Conservation (phyloP, 1,139 yeast genomes). For the Suhomyces coccinellae region DNA sequence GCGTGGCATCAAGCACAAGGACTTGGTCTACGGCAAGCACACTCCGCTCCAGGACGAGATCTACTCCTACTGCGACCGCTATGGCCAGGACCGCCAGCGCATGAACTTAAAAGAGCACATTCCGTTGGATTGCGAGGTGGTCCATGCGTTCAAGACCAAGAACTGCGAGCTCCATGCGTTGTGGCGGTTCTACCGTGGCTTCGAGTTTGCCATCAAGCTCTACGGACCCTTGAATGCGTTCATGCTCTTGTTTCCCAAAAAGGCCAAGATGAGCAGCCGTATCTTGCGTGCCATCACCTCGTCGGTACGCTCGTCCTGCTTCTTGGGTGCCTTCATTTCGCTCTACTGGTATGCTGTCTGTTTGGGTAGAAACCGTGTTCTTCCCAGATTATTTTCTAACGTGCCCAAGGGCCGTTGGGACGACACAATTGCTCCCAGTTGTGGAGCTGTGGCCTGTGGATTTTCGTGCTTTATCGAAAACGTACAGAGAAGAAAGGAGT, state of each 20-base stretch:
- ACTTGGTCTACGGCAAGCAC: conserved; percentile 28
- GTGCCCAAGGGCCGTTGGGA: conserved; percentile 32
- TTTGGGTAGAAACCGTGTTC: conserved; percentile 31
- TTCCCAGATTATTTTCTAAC: conserved; percentile 32
- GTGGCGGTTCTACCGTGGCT: conserved; percentile 39
- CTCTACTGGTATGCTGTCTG: conserved; percentile 43
- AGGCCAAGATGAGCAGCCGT: conserved; percentile 19
- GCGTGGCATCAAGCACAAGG: conserved; percentile 24
- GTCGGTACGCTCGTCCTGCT: conserved; percentile 33
- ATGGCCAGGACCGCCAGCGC: conserved; percentile 26
- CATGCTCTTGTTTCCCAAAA: conserved; percentile 32
- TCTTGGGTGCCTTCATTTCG: conserved; percentile 35
- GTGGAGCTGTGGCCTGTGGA: conserved; percentile 36
- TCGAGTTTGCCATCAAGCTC: conserved; percentile 33
- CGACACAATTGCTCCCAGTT: conserved; percentile 30
- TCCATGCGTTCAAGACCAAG: conserved; percentile 35
- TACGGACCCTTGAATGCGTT: conserved; percentile 35
- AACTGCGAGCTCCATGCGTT: conserved; percentile 41
- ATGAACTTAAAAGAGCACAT: conserved; percentile 23
- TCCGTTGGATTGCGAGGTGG: conserved; percentile 33
- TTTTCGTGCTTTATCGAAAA: conserved; percentile 36
- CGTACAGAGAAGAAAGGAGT: conserved; percentile 37
- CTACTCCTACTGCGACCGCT: conserved; percentile 27
- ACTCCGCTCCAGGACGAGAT: conserved; percentile 23
- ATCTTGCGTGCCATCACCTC: conserved; percentile 26